phyloP scores from a whole-genome alignment of 179 eudicot genomes.

The Vitellaria paradoxa region DNA sequence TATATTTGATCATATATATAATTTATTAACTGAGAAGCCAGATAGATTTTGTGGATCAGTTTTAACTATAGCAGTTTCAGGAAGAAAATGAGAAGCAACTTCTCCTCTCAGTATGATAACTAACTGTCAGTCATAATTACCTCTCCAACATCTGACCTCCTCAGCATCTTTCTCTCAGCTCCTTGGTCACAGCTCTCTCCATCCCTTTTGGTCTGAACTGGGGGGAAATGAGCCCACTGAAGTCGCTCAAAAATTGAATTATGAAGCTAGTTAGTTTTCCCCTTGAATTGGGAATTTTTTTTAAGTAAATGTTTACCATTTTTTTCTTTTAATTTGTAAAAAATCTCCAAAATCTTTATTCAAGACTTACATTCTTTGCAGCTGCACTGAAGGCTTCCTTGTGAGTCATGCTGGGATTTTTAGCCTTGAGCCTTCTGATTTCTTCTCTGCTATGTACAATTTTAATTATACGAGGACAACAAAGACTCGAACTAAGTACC shows the following conservation, averaged over 20 bases:
- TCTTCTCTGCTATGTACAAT: conserved; percentile 53
- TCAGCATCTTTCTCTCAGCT: conserved; percentile 20
- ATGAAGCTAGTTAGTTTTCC: not conserved
- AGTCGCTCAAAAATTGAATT: not conserved
- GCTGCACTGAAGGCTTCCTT: conserved; percentile 98
- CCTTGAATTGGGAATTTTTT: not conserved
- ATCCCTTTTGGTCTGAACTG: conserved; percentile 31
- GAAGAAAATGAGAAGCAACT: no score
- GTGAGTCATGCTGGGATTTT: conserved; percentile 70
- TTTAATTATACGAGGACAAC: not conserved
- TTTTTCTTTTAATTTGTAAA: not conserved
- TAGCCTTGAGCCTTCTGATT: conserved; percentile 71
- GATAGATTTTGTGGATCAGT: no score
- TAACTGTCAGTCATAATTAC: conserved; percentile 8
- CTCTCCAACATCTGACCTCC: conserved; percentile 22
- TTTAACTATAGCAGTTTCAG: no score
- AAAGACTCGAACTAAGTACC: not conserved
- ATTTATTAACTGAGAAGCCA: no score
- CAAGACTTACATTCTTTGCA: conserved; percentile 73
- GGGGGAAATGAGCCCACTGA: conserved; percentile 85
- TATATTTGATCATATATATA: no score
- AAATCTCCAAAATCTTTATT: not conserved
- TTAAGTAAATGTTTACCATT: not conserved
- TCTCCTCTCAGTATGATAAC: no score
- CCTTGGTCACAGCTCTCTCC: conserved; percentile 34